A percentile compares a stretch with the other conserved stretches of the same genome.
Conservation (phyloP, 345 rosid genomes). For the Aquilaria sinensis region DNA sequence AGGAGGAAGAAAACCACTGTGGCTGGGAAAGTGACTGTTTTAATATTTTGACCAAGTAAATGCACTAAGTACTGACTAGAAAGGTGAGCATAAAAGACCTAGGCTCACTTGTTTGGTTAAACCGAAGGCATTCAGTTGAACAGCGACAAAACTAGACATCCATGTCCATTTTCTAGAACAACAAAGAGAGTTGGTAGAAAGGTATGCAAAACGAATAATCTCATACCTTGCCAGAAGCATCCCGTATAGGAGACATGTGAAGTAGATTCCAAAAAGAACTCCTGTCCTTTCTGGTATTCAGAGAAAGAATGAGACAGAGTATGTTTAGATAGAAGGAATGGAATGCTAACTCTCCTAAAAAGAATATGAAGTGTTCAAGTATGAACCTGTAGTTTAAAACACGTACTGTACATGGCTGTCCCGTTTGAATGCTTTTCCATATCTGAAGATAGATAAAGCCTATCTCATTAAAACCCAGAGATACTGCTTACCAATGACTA, state of each 20-base stretch:
- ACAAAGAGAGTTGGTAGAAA: neutral
- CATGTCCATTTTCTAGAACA: neutral
- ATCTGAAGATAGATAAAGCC: slow-evolving; percentile 37
- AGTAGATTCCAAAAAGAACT: slow-evolving; percentile 88
- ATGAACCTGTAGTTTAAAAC: slow-evolving; percentile 93
- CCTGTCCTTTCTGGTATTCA: slow-evolving; percentile 62
- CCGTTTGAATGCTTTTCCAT: slow-evolving; percentile 51
- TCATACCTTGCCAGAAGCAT: slow-evolving; percentile 93
- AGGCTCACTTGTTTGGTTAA: too few species aligned
- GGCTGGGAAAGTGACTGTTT: too few species aligned
- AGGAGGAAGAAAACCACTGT: too few species aligned
- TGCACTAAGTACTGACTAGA: too few species aligned
- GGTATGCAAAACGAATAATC: slow-evolving; percentile 5
- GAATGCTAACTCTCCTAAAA: slow-evolving; percentile 2
- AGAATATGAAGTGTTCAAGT: slow-evolving; percentile 24
- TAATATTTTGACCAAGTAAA: too few species aligned
- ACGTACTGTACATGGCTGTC: slow-evolving; percentile 85
- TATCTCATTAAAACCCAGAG: neutral
- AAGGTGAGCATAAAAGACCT: too few species aligned
- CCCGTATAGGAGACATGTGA: slow-evolving; percentile 86
- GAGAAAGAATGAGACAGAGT: slow-evolving; percentile 3
- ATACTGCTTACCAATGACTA: slow-evolving; percentile 1
- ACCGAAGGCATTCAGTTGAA: neutral
- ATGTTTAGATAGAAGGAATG: slow-evolving; percentile 6
- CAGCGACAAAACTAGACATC: neutral